These are phyloP conservation scores for Coniochaeta sp. DNA, from an alignment of 2,329 filamentous ascomycete genomes.

Conservation along the genomic window DNA sequence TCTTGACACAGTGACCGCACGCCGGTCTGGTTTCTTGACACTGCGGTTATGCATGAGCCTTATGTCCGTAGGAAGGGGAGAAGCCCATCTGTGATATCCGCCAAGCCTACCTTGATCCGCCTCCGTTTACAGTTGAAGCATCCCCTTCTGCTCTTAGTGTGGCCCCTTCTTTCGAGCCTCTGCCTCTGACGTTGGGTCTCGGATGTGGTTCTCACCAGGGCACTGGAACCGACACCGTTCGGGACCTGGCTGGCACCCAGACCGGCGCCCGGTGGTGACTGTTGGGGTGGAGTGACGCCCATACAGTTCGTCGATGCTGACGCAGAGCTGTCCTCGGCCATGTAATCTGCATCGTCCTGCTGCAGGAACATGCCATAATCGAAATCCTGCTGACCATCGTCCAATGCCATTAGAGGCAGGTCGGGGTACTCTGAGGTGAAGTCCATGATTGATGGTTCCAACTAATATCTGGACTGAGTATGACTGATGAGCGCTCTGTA, in stretches of 20 bases:
- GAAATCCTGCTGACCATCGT: constrained; percentile 23
- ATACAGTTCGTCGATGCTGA: constrained; percentile 6
- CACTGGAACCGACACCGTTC: background rate
- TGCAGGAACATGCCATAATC: constrained; percentile 33
- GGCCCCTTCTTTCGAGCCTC: constrained; percentile 49
- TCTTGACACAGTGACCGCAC: constrained; percentile 58
- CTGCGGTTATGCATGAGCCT: constrained; percentile 22
- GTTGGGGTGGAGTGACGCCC: background rate
- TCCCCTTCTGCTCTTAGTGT: constrained; percentile 58
- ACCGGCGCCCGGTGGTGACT: background rate
- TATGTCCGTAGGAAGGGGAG: background rate
- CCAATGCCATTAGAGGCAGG: constrained; percentile 19
- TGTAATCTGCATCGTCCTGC: constrained; percentile 17
- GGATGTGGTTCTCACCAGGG: constrained; percentile 6
- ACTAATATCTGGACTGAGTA: too few species aligned
- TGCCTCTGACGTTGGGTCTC: constrained; percentile 19
- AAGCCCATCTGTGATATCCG: background rate
- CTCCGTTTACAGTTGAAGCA: constrained; percentile 63
- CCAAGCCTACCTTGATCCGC: constrained; percentile 49
- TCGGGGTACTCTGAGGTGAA: background rate
- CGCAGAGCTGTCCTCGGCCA: constrained; percentile 18
- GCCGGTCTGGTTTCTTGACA: constrained; percentile 60
- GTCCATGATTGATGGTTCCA: background rate
- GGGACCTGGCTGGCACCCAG: background rate
- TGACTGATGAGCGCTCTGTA: too few species aligned